phyloP scores from a whole-genome alignment of 2,329 filamentous ascomycete species.

The Sporothrix mexicana region DNA sequence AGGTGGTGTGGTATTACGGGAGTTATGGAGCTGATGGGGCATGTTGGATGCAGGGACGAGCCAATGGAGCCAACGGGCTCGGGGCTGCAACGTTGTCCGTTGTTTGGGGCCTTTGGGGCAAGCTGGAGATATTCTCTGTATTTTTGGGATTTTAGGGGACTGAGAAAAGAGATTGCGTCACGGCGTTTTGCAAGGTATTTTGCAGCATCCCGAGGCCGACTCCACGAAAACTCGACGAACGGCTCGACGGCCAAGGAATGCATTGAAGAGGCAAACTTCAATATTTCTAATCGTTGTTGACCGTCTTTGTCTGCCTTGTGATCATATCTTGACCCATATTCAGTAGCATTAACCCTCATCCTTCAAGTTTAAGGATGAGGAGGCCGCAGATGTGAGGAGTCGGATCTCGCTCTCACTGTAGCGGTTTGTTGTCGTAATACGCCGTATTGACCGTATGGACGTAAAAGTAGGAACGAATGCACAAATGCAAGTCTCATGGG shows the following conservation, averaged over 20 bases:
- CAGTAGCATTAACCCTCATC: background rate
- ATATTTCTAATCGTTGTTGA: too few relatives aligned
- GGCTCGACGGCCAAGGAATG: background rate
- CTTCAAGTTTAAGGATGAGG: background rate
- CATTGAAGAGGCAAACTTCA: too few relatives aligned
- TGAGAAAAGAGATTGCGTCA: slow-evolving; percentile 20
- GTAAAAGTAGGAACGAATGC: background rate
- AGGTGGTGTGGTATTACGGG: background rate
- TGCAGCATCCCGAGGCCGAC: slow-evolving; percentile 22
- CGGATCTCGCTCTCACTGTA: background rate
- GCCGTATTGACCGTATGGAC: background rate
- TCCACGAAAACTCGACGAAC: background rate
- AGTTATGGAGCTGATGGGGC: too few relatives aligned
- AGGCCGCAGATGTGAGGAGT: background rate
- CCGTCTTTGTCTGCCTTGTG: background rate
- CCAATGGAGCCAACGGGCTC: background rate
- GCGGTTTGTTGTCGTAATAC: background rate
- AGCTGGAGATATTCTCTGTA: background rate
- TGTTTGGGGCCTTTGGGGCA: background rate
- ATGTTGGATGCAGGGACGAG: too few relatives aligned
- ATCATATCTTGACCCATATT: background rate
- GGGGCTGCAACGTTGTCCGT: background rate
- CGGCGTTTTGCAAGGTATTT: background rate
- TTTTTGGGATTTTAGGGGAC: background rate
- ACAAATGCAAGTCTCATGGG: too few relatives aligned